Conservation (phyloP, 352 stramenopile genomes). For the Achlya hypogyna region DNA sequence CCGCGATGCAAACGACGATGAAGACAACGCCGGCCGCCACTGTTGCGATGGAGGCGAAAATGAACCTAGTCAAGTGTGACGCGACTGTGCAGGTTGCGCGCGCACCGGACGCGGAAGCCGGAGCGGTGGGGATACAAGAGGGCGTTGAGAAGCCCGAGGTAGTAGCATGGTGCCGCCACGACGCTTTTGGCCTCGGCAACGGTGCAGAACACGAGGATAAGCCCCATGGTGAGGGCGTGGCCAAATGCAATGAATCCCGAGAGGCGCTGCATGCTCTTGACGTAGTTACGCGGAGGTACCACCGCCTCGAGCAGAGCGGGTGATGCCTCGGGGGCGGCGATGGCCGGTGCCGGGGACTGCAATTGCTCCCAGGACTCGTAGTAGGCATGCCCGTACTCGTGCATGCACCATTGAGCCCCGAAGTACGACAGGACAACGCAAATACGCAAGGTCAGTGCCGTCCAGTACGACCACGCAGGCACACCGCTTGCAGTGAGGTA, state of each 20-base stretch:
- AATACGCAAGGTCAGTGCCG: background rate
- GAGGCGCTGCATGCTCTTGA: constrained; percentile 27
- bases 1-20: background rate
- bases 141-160: constrained; percentile 36
- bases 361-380: background rate
- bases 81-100: background rate
- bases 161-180: constrained; percentile 31
- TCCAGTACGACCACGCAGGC: background rate
- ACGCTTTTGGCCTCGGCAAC: background rate
- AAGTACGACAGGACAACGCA: background rate
- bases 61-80: constrained; percentile 17
- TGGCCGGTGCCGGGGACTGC: too few species aligned
- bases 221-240: constrained; percentile 29
- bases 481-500: background rate
- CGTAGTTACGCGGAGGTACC: constrained; percentile 24
- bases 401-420: background rate
- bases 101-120: constrained; percentile 29
- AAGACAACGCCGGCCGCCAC: constrained; percentile 12
- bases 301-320: background rate
- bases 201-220: constrained; percentile 28
- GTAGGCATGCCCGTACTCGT: background rate
- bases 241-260: constrained; percentile 29
- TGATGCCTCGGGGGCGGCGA: background rate
- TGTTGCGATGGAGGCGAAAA: constrained; percentile 27
- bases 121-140: constrained; percentile 36